A percentile compares a stretch with the other conserved stretches of the same genome.
Conservation (phyloP, 345 rosid genomes). For the Erysimum cheiranthoides region DNA sequence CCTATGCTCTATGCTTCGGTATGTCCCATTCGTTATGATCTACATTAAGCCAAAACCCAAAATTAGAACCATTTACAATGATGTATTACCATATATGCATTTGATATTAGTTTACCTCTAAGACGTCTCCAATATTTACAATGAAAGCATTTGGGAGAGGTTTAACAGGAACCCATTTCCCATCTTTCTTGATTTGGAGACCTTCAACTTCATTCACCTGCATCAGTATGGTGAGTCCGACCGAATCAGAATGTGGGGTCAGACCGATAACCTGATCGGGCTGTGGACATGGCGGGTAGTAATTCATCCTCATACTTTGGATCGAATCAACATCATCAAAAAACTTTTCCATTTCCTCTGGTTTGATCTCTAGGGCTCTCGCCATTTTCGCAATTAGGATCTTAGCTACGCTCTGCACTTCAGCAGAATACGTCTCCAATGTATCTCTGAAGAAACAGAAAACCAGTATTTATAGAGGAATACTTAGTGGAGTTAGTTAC, state of each 20-base stretch:
- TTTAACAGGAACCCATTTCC: conserved; percentile 54
- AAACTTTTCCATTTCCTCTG: conserved; percentile 49
- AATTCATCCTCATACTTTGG: conserved; percentile 59
- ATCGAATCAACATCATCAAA: conserved; percentile 38
- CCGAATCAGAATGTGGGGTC: conserved; percentile 57
- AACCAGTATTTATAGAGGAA: background rate
- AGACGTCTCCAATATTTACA: conserved; percentile 62
- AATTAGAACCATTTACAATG: background rate
- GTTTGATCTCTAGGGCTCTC: conserved; percentile 57
- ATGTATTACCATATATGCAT: background rate
- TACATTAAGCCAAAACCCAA: background rate
- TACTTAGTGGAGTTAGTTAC: background rate
- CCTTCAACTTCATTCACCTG: conserved; percentile 57
- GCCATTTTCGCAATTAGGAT: conserved; percentile 50
- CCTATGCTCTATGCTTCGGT: conserved; percentile 52
- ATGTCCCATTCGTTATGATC: conserved; percentile 53
- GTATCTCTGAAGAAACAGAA: conserved; percentile 48
- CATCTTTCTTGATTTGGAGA: conserved; percentile 61
- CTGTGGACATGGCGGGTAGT: conserved; percentile 70
- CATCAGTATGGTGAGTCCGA: conserved; percentile 58
- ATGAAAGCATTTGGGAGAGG: conserved; percentile 61
- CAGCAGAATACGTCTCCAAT: conserved; percentile 51
- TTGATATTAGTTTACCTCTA: conserved; percentile 44
- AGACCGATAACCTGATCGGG: conserved; percentile 58
- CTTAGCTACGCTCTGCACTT: conserved; percentile 50